Conservation (phyloP, 441 rosid genomes). For the Croton laevigatus region DNA sequence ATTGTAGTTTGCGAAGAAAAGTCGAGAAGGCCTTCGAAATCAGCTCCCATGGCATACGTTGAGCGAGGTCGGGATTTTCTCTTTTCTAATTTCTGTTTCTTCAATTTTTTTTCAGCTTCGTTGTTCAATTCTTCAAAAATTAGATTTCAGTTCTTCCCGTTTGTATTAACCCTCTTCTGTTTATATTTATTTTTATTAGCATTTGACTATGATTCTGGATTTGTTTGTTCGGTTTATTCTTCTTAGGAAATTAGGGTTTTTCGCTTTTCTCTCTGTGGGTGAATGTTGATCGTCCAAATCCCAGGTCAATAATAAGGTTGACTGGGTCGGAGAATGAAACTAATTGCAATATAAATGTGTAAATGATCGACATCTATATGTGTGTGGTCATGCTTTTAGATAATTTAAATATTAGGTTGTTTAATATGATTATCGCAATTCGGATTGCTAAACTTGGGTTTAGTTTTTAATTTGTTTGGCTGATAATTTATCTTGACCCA, state of each 20-base stretch:
- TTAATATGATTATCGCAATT: neutral
- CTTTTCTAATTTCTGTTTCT: neutral
- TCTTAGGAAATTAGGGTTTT: constrained; percentile 5
- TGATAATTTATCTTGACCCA: too few species aligned
- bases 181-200: neutral
- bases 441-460: neutral
- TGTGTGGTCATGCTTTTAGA: neutral
- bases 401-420: neutral
- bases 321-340: neutral
- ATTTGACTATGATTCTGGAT: neutral
- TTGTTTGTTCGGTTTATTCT: neutral
- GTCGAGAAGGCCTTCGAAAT: constrained; percentile 23
- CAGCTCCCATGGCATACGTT: constrained; percentile 54
- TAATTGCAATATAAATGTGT: neutral
- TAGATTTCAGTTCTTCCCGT: neutral
- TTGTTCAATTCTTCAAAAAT: neutral
- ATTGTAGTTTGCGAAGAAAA: neutral
- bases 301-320: constrained; percentile 5
- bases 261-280: too few species aligned
- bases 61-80: constrained; percentile 49
- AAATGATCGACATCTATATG: neutral
- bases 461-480: neutral
- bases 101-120: neutral
- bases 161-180: neutral
- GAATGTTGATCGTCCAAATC: neutral